Percentiles rank a stretch among this genome's conserved stretches.
phyloP scores from a whole-genome alignment of 2,329 filamentous ascomycete genomes.

The Sporothrix humicola region DNA sequence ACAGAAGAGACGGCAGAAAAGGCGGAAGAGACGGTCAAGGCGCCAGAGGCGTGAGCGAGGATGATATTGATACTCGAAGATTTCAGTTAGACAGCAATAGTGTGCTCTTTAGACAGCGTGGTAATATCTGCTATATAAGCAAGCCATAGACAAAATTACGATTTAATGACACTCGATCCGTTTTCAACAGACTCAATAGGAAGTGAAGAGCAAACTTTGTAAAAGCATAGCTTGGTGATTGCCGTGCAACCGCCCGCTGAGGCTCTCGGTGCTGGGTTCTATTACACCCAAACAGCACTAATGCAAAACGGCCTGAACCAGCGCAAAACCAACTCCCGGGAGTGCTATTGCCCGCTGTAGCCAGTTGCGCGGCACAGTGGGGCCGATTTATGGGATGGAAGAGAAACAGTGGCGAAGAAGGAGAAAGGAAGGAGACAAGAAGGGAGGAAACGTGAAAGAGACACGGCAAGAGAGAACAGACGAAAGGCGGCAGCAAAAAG shows the following conservation, averaged over 20 bases:
- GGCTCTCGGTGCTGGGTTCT: no score
- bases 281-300: not conserved
- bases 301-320: not conserved
- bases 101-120: not conserved
- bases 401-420: no score
- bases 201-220: not conserved
- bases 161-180: not conserved
- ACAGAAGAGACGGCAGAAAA: not conserved
- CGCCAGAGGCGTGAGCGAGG: not conserved
- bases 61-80: not conserved
- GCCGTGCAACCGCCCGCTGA: not conserved
- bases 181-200: not conserved
- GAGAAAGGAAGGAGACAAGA: no score
- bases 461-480: not conserved
- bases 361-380: not conserved
- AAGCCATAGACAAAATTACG: slow-evolving; percentile 10
- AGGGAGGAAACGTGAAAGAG: not conserved
- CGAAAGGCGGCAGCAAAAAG: not conserved
- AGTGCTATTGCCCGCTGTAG: slow-evolving; percentile 16
- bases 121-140: not conserved
- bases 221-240: not conserved
- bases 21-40: not conserved
- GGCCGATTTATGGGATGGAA: not conserved
- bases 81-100: not conserved
- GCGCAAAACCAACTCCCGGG: slow-evolving; percentile 8